These are phyloP conservation scores for Climacium dendroides DNA, from an alignment of 225 moss, liverwort and hornwort genomes.

Conservation along the genomic window DNA sequence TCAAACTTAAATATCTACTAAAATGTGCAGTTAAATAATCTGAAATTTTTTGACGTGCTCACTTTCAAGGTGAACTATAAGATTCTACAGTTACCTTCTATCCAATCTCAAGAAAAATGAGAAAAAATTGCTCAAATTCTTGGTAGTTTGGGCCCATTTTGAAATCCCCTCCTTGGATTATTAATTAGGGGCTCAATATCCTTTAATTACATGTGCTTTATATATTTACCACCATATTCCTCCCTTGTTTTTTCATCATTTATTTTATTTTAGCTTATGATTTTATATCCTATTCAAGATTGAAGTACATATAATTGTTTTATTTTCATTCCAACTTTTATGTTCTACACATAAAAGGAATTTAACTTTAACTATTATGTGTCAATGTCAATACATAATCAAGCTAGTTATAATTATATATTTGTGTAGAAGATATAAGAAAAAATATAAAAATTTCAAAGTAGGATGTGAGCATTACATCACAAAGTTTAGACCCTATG, in stretches of 20 bases:
- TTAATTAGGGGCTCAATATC: too few species aligned
- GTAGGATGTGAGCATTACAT: background rate
- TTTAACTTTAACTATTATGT: background rate
- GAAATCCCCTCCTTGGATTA: too few species aligned
- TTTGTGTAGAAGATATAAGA: background rate
- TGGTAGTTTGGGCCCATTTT: too few species aligned
- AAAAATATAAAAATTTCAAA: background rate
- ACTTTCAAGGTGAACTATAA: too few species aligned
- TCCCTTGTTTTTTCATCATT: background rate
- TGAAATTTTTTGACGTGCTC: too few species aligned
- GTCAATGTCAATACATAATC: background rate
- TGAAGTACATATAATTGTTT: background rate
- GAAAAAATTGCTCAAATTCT: too few species aligned
- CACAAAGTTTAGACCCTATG: background rate
- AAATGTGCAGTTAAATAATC: too few species aligned
- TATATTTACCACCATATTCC: background rate
- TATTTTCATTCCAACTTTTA: background rate
- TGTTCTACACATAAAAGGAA: background rate
- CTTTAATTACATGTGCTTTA: rapidly evolving
- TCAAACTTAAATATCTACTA: too few species aligned
- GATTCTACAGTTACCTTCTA: too few species aligned
- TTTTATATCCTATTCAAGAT: background rate
- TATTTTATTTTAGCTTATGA: background rate
- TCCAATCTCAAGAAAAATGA: too few species aligned
- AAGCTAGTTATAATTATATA: background rate